A percentile compares a stretch with the other conserved stretches of the same genome.
Evolutionary conservation across 2,329 filamentous ascomycete species (phyloP).

Genomic region (Sordariomycetes sp.): DNA sequence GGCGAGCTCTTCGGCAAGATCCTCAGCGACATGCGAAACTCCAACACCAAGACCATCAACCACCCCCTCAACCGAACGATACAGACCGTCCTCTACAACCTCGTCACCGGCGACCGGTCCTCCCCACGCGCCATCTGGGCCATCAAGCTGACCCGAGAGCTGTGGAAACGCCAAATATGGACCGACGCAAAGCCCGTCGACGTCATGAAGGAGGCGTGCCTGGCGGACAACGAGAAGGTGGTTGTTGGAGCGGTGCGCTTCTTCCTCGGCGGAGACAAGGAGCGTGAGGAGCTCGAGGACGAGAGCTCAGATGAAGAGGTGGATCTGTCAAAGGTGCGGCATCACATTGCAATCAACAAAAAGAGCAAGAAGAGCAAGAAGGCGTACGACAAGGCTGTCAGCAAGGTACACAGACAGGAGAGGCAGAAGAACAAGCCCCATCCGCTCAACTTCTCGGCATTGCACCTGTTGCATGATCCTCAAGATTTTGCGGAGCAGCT

Average conservation of each 20-base stretch:
- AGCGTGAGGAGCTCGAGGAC: slow-evolving; percentile 86
- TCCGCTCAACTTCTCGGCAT: slow-evolving; percentile 87
- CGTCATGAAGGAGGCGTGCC: slow-evolving; percentile 89
- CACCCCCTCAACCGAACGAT: slow-evolving; percentile 89
- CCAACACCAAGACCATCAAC: slow-evolving; percentile 81
- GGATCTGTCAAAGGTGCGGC: slow-evolving; percentile 73
- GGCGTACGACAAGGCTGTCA: slow-evolving; percentile 68
- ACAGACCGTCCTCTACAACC: slow-evolving; percentile 86
- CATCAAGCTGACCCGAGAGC: slow-evolving; percentile 85
- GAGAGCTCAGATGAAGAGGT: slow-evolving; percentile 69
- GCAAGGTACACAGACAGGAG: slow-evolving; percentile 74
- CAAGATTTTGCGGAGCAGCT: slow-evolving; percentile 87
- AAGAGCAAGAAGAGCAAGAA: slow-evolving; percentile 85
- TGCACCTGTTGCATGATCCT: slow-evolving; percentile 88
- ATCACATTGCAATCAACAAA: slow-evolving; percentile 89
- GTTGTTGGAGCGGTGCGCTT: slow-evolving; percentile 80
- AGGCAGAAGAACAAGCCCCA: slow-evolving; percentile 83
- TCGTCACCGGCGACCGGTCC: slow-evolving; percentile 75
- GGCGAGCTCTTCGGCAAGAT: slow-evolving; percentile 82
- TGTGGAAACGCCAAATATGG: slow-evolving; percentile 97
- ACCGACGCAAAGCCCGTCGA: slow-evolving; percentile 91
- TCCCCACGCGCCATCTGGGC: slow-evolving; percentile 90
- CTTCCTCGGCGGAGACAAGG: slow-evolving; percentile 93
- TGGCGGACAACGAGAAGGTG: slow-evolving; percentile 90
- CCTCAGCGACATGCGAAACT: slow-evolving; percentile 77